Base-by-base conservation (phyloP, 139 green algal species). In the Marvania coccoides region DNA sequence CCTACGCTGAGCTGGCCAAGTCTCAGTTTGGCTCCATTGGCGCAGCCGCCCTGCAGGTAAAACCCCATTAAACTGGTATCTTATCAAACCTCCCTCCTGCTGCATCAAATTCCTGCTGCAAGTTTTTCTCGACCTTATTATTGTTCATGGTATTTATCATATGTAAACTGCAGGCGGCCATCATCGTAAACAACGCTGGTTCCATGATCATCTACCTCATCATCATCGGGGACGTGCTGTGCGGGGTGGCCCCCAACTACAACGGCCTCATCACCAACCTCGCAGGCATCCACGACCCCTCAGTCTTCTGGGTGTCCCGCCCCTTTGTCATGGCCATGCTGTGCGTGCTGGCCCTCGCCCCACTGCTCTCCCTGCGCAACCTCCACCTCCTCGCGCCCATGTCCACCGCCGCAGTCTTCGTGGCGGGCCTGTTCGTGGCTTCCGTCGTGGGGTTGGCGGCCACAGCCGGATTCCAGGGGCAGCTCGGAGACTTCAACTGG, bases 191-290 rank as follows among this genome's bases (percentile, higher is more conserved):
- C 45, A 77, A 77, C 14, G 61, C 61, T 6, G 70, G 70, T 4
- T 61, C 58, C 15, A 77, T 77, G 70, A 72, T 76, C 29, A 61
- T 77, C 8, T 77, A 77, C 39, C 51, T 77, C 5, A 73, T 77
- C 34, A 77, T 77, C 34, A 77, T 77, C 10, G 71, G 37, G 8
- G 71, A 77, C 28, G 57, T 77, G 40, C 42, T 77, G 40, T 42
- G 46, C 12, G 71, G 71, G 26, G 71, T 70, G 24, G 26, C 71
- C 13, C 71, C 70, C 15, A 26, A 69, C 42, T 77, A 65, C 40
- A 69, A 56, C 35, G 71, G 71, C 4, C 54, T 77, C 3, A 58
- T 77, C 36, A 77, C 63, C 24, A 77, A 73, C 26, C 56, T 77
- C 42, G 24, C 67, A 38, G 63, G 63, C 37, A 42, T 73, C 19